Evolutionary conservation across 345 rosid genomes (phyloP).

Genomic region (Brassica cretica): DNA sequence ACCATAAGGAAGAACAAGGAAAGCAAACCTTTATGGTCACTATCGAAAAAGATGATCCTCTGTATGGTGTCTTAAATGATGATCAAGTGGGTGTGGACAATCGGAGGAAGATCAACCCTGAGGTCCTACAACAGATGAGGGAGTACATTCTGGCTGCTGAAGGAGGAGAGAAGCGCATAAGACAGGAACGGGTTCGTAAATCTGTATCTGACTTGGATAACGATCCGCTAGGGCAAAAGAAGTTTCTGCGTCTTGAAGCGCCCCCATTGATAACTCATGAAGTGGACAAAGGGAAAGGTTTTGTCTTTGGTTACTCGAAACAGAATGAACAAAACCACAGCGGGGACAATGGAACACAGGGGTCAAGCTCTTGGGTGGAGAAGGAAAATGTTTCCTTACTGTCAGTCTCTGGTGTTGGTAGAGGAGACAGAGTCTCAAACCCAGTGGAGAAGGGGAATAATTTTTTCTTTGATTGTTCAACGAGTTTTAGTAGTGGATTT

Average conservation of each 20-base stretch:
- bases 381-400: too few relatives aligned
- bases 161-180: too few relatives aligned
- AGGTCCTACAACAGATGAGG: neutral
- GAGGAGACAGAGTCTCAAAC: too few relatives aligned
- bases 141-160: too few relatives aligned
- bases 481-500: neutral
- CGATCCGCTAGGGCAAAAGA: neutral
- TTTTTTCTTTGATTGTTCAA: neutral
- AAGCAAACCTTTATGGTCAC: too few relatives aligned
- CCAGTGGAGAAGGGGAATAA: too few relatives aligned
- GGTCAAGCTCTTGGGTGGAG: too few relatives aligned
- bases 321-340: too few relatives aligned
- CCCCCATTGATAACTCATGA: neutral
- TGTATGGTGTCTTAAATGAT: neutral
- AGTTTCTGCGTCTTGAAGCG: neutral
- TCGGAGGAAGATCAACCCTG: neutral
- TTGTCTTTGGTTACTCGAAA: neutral
- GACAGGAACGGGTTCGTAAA: neutral
- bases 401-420: too few relatives aligned
- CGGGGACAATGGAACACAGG: too few relatives aligned
- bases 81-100: neutral
- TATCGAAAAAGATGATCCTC: neutral
- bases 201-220: neutral
- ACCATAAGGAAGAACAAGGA: neutral
- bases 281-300: neutral